phyloP scores from a whole-genome alignment of 306 rosid genomes.

The Crataegus laevigata region DNA sequence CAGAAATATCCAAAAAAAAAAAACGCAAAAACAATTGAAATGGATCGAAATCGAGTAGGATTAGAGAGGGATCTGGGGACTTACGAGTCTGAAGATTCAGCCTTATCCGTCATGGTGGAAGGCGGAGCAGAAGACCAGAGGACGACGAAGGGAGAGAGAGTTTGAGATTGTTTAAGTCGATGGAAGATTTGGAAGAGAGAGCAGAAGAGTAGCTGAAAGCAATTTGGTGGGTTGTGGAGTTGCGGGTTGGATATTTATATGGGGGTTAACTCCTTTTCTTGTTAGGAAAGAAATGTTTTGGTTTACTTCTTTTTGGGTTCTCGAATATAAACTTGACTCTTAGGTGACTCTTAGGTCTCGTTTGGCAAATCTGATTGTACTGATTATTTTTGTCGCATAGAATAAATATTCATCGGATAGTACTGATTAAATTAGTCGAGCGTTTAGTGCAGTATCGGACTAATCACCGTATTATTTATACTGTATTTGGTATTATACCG shows the following conservation, averaged over 20 bases:
- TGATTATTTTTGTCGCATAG: too few relatives aligned
- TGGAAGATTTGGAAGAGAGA: background rate
- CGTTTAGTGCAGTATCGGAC: too few relatives aligned
- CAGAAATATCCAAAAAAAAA: background rate
- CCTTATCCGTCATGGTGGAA: slow-evolving; percentile 51
- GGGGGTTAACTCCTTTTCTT: slow-evolving; percentile 33
- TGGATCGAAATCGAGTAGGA: background rate
- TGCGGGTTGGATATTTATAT: slow-evolving; percentile 32
- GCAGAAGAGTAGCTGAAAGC: background rate
- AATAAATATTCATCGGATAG: too few relatives aligned
- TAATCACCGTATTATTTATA: too few relatives aligned
- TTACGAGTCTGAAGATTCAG: slow-evolving; percentile 86
- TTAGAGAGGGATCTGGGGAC: slow-evolving; percentile 8
- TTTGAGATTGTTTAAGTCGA: slow-evolving; percentile 12
- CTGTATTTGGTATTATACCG: too few relatives aligned
- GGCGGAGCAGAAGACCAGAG: slow-evolving; percentile 3
- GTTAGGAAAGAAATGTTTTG: slow-evolving; percentile 28
- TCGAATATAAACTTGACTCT: slow-evolving; percentile 8
- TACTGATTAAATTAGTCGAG: too few relatives aligned
- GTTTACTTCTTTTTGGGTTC: slow-evolving; percentile 11
- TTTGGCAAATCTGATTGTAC: too few relatives aligned
- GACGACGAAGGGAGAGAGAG: background rate
- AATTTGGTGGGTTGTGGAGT: background rate
- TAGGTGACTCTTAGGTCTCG: too few relatives aligned
- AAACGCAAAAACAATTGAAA: background rate